These are phyloP conservation scores for Pichia sp. DNA, from an alignment of 1,139 yeast species.

Conservation along the genomic window DNA sequence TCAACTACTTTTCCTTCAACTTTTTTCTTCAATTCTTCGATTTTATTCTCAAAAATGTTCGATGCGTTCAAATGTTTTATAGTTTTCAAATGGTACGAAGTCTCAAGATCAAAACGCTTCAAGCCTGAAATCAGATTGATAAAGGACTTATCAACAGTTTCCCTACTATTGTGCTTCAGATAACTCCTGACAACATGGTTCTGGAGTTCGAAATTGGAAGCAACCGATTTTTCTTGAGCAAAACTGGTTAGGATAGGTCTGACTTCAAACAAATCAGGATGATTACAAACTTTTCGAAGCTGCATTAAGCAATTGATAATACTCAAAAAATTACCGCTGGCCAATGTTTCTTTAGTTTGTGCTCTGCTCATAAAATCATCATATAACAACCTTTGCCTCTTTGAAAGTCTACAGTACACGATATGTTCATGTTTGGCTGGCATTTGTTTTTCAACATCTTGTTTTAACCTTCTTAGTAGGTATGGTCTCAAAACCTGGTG, in stretches of 20 bases:
- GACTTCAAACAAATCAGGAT: slow-evolving; percentile 94
- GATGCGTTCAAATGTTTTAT: slow-evolving; percentile 47
- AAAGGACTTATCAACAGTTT: slow-evolving; percentile 41
- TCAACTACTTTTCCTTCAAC: slow-evolving; percentile 35
- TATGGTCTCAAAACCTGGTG: slow-evolving; percentile 95
- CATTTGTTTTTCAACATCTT: slow-evolving; percentile 98
- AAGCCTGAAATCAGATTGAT: slow-evolving; percentile 46
- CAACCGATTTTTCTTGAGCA: slow-evolving; percentile 64
- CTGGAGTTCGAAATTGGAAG: slow-evolving; percentile 44
- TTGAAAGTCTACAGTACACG: slow-evolving; percentile 84
- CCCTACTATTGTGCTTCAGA: slow-evolving; percentile 30
- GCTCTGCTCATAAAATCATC: slow-evolving; percentile 98
- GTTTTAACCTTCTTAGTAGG: slow-evolving; percentile 81
- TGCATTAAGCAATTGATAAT: slow-evolving; percentile 98
- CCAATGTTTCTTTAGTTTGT: slow-evolving; percentile 87
- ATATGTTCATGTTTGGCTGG: slow-evolving; percentile 97
- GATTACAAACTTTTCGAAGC: slow-evolving; percentile 93
- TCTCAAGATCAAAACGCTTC: slow-evolving; percentile 47
- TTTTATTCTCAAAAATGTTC: slow-evolving; percentile 41
- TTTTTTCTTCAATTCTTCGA: slow-evolving; percentile 35
- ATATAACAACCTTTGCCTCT: slow-evolving; percentile 84
- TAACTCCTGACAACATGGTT: slow-evolving; percentile 44
- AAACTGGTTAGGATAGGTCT: slow-evolving; percentile 91
- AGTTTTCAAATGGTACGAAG: slow-evolving; percentile 48
- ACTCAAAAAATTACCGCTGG: slow-evolving; percentile 90